Conservation (phyloP, 108 stramenopile genomes). For the Cylindrotheca closterium region DNA sequence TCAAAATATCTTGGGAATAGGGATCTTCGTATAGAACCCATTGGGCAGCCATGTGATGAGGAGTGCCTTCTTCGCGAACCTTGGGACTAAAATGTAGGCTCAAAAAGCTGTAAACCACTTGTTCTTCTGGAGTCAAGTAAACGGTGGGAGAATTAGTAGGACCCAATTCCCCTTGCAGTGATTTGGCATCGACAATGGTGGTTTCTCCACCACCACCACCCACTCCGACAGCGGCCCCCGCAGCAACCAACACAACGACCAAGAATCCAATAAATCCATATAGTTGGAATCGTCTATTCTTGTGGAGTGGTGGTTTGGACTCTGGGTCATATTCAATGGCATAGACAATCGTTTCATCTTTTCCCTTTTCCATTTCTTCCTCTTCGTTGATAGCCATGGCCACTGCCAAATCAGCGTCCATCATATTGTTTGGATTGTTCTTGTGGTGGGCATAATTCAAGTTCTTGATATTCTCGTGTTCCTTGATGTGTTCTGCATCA, state of each 20-base stretch:
- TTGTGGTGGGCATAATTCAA: too few relatives aligned
- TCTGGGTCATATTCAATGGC: slow-evolving; percentile 85
- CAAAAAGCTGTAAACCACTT: slow-evolving; percentile 1
- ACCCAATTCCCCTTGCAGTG: background rate
- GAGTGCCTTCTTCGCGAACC: slow-evolving; percentile 37
- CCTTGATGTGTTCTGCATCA: too few relatives aligned
- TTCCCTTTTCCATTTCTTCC: slow-evolving; percentile 39
- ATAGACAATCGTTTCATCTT: slow-evolving; percentile 42
- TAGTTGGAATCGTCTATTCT: slow-evolving; percentile 62
- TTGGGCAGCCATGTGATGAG: slow-evolving; percentile 41
- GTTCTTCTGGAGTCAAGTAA: slow-evolving; percentile 1
- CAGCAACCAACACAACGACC: slow-evolving; percentile 28
- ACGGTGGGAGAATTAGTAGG: slow-evolving; percentile 5
- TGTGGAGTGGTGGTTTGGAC: slow-evolving; percentile 69
- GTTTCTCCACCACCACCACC: background rate
- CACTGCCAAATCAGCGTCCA: slow-evolving; percentile 46
- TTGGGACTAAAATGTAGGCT: slow-evolving; percentile 13
- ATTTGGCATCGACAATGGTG: background rate
- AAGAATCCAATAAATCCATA: slow-evolving; percentile 43
- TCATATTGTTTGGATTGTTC: slow-evolving; percentile 3
- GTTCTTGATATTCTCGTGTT: too few relatives aligned
- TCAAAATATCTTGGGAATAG: slow-evolving; percentile 24
- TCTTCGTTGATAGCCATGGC: slow-evolving; percentile 62
- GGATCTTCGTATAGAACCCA: slow-evolving; percentile 72
- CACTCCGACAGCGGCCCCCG: background rate